phyloP scores from a whole-genome alignment of 2,329 filamentous ascomycete species.

The Arthrobotrys sinensis region DNA sequence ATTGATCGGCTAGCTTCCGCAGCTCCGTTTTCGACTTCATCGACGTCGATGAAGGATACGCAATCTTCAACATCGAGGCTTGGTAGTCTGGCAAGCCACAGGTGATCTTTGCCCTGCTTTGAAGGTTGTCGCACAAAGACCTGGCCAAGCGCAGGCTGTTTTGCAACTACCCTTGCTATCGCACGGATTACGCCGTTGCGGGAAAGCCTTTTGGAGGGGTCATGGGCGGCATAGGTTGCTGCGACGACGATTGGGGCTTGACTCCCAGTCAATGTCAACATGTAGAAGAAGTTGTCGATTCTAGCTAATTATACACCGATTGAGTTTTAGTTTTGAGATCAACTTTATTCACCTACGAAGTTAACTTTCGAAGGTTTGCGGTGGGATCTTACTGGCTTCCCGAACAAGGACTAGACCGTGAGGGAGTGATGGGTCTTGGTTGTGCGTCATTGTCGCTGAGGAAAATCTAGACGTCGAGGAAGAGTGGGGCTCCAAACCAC shows the following conservation, averaged over 20 bases:
- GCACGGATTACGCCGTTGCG: conserved; percentile 5
- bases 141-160: conserved; percentile 24
- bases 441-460: background rate
- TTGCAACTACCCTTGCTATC: conserved; percentile 16
- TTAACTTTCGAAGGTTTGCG: no score
- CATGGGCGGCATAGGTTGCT: background rate
- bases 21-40: no score
- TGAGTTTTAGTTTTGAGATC: background rate
- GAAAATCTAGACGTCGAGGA: no score
- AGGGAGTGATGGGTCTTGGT: background rate
- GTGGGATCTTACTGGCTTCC: conserved; percentile 5
- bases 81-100: conserved; percentile 21
- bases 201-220: conserved; percentile 4
- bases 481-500: no score
- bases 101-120: conserved; percentile 20
- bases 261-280: conserved; percentile 15
- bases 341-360: no score
- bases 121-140: conserved; percentile 17
- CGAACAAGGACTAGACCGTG: conserved; percentile 7
- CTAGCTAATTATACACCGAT: background rate
- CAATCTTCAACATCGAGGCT: conserved; percentile 16
- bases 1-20: conserved; percentile 7
- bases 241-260: conserved; percentile 14
- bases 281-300: conserved; percentile 35
- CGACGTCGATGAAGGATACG: conserved; percentile 10